A percentile compares a stretch with the other conserved stretches of the same genome.
These are phyloP conservation scores for Larix sibirica DNA, from an alignment of 83 land plant species.

Conservation along the genomic window DNA sequence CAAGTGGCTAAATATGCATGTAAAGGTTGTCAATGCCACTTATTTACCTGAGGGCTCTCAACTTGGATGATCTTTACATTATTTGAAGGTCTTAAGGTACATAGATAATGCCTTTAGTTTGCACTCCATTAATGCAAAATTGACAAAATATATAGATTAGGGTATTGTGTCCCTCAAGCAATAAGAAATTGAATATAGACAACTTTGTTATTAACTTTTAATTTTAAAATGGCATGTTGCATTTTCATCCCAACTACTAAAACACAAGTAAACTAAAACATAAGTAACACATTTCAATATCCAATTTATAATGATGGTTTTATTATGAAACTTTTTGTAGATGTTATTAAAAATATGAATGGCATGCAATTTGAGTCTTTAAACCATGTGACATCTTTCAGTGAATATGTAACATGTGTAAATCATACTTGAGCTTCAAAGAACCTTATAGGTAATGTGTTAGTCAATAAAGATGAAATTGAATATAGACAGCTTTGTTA, in stretches of 20 bases:
- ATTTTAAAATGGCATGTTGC: not conserved
- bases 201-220: slow-evolving; percentile 7
- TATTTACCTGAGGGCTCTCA: slow-evolving; percentile 32
- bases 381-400: not conserved
- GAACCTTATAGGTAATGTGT: slow-evolving; percentile 16
- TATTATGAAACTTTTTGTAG: not conserved
- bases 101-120: slow-evolving; percentile 39
- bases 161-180: slow-evolving; percentile 33
- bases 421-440: not conserved
- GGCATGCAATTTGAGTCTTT: not conserved
- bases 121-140: slow-evolving; percentile 44
- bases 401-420: not conserved
- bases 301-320: not conserved
- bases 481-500: slow-evolving; percentile 28
- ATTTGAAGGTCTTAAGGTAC: slow-evolving; percentile 29
- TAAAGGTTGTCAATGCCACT: slow-evolving; percentile 35
- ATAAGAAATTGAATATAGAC: slow-evolving; percentile 35
- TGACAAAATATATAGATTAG: slow-evolving; percentile 35
- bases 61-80: slow-evolving; percentile 26
- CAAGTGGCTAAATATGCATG: slow-evolving; percentile 57
- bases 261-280: too few relatives aligned
- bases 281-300: not conserved
- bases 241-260: not conserved
- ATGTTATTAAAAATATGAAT: slow-evolving; percentile 3
- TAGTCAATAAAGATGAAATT: slow-evolving; percentile 34